These are phyloP conservation scores for Tinospora cordifolia DNA, from an alignment of 164 flowering plant genomes.

Conservation along the genomic window DNA sequence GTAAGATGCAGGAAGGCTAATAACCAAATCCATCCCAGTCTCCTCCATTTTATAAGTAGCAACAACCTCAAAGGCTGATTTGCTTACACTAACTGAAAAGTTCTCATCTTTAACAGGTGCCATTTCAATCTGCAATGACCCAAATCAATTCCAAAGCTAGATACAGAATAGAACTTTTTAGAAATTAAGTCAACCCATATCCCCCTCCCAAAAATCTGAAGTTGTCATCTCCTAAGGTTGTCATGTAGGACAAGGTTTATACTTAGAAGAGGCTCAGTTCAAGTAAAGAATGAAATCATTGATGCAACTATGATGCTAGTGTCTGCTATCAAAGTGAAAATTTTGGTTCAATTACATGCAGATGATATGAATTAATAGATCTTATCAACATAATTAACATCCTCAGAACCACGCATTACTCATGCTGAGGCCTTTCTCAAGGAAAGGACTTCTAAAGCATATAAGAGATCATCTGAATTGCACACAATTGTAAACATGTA, in stretches of 20 bases:
- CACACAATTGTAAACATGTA: neutral
- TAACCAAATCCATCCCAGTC: conserved; percentile 88
- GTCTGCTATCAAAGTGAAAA: neutral
- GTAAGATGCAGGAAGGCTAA: conserved; percentile 83
- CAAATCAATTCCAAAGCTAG: conserved; percentile 3
- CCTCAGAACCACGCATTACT: too few relatives aligned
- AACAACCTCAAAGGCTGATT: conserved; percentile 79
- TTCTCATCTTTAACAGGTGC: conserved; percentile 64
- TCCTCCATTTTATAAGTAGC: conserved; percentile 97
- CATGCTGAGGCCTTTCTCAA: too few relatives aligned
- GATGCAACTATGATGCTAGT: neutral
- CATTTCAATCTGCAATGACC: conserved; percentile 63
- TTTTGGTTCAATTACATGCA: neutral
- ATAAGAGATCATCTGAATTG: neutral
- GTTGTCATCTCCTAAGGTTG: neutral
- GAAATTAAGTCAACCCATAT: neutral
- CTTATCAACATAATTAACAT: neutral
- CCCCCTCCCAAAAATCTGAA: neutral
- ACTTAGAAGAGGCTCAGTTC: neutral
- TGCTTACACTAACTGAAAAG: conserved; percentile 77
- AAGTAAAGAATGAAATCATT: neutral
- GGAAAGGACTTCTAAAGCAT: too few relatives aligned
- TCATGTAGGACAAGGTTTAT: neutral
- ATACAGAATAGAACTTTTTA: neutral
- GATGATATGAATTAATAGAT: neutral